These are phyloP conservation scores for Dimargaris xerosporica DNA, from an alignment of 192 early-diverging fungal species.

Conservation along the genomic window DNA sequence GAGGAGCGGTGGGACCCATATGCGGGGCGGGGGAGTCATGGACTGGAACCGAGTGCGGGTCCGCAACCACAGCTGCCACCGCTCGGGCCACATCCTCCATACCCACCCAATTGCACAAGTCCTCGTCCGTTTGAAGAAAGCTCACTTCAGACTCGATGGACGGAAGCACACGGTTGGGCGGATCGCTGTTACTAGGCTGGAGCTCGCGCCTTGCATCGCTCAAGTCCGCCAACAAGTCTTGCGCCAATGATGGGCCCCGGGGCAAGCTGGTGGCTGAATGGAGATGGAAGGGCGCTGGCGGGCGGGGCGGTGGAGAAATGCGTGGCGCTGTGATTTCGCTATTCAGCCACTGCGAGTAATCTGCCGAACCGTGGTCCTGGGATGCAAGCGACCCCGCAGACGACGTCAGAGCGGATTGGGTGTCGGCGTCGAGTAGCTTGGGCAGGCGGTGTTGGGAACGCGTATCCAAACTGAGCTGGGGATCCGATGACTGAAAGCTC, in stretches of 20 bases:
- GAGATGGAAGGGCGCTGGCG: not conserved
- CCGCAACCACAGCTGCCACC: not conserved
- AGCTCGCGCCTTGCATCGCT: not conserved
- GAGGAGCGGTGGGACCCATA: not conserved
- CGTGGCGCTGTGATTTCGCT: not conserved
- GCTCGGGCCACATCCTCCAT: slow-evolving; percentile 12
- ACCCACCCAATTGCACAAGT: not conserved
- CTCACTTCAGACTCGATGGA: not conserved
- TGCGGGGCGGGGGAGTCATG: not conserved
- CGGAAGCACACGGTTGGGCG: not conserved
- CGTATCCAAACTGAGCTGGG: not conserved
- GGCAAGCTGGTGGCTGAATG: not conserved
- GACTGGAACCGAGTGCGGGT: not conserved
- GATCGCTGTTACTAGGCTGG: not conserved
- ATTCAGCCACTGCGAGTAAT: not conserved
- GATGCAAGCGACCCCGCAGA: too few species aligned
- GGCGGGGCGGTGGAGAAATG: not conserved
- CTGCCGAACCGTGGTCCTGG: not conserved
- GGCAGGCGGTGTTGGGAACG: not conserved
- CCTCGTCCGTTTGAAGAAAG: not conserved
- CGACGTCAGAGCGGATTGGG: too few species aligned
- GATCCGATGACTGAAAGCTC: not conserved
- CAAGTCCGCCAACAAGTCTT: not conserved
- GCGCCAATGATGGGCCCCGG: not conserved
- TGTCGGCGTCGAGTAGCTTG: too few species aligned